phyloP scores from a whole-genome alignment of 805 yeast genomes.

The Wickerhamomyces ciferrii region DNA sequence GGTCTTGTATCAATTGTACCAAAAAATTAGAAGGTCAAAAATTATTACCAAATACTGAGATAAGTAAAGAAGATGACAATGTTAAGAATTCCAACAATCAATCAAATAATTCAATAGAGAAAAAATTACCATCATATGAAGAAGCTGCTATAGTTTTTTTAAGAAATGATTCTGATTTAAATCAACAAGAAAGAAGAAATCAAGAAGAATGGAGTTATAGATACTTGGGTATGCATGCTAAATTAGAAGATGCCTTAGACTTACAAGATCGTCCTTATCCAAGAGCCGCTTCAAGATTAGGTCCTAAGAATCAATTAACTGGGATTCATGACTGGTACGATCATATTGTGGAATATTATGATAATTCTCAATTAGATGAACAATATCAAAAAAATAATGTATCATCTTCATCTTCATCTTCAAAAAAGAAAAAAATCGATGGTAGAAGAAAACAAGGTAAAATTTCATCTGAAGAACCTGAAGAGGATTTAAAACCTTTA shows the following conservation, averaged over 20 bases:
- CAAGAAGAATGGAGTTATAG: conserved; percentile 79
- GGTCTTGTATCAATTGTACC: conserved; percentile 85
- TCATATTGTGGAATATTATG: conserved; percentile 65
- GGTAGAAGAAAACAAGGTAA: conserved; percentile 17
- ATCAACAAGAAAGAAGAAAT: conserved; percentile 43
- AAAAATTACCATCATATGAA: conserved; percentile 47
- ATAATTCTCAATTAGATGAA: conserved; percentile 20
- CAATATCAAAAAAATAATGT: conserved; percentile 12
- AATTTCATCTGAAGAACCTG: conserved; percentile 9
- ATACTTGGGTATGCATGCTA: conserved; percentile 71
- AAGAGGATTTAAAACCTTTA: conserved; percentile 20
- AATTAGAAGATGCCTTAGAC: conserved; percentile 73
- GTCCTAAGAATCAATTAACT: conserved; percentile 67
- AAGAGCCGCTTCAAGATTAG: conserved; percentile 71
- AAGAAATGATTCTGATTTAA: conserved; percentile 33
- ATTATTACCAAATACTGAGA: conserved; percentile 10
- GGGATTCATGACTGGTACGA: conserved; percentile 61
- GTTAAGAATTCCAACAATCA: too few species aligned
- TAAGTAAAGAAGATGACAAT: conserved; percentile 3
- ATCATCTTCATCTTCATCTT: too few species aligned
- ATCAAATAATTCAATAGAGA: conserved; percentile 2
- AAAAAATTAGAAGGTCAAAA: conserved; percentile 29
- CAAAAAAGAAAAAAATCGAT: conserved; percentile 20
- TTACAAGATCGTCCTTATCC: conserved; percentile 76
- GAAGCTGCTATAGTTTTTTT: conserved; percentile 50